Conservation (phyloP, 2,329 filamentous ascomycete species). For the Helotiales sp. region DNA sequence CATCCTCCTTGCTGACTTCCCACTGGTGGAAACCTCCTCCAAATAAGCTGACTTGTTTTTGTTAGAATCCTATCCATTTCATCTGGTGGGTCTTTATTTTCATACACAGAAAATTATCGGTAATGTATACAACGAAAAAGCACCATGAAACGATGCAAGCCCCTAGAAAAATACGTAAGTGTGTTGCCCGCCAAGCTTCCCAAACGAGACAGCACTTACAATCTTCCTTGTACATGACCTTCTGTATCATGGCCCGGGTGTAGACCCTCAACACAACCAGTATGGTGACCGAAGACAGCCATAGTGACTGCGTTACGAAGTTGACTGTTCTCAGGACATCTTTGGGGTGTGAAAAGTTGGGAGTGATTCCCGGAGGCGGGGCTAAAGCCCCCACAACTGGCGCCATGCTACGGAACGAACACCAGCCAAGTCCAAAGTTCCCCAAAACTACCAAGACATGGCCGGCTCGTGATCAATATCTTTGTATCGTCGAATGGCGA, state of each 20-base stretch:
- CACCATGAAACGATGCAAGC: not conserved
- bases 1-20: constrained; percentile 17
- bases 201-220: constrained; percentile 15
- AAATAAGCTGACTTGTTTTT: constrained; percentile 13
- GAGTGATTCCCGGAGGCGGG: constrained; percentile 11
- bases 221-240: constrained; percentile 21
- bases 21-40: constrained; percentile 28
- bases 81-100: not conserved
- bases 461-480: not conserved
- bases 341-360: constrained; percentile 20
- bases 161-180: not conserved
- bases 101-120: not conserved
- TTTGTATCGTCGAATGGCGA: not conserved
- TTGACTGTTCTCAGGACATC: constrained; percentile 17
- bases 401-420: constrained; percentile 10
- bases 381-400: not conserved
- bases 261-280: constrained; percentile 17
- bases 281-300: constrained; percentile 14
- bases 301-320: constrained; percentile 12
- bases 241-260: constrained; percentile 13
- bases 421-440: too few relatives aligned
- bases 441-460: not conserved
- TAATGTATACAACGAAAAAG: not conserved
- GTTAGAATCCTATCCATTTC: not conserved
- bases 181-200: not conserved